Evolutionary conservation across 352 stramenopile species (phyloP), one percentile per base, ranked within the genome.

Genomic region (Pythium phragmiticola): DNA sequence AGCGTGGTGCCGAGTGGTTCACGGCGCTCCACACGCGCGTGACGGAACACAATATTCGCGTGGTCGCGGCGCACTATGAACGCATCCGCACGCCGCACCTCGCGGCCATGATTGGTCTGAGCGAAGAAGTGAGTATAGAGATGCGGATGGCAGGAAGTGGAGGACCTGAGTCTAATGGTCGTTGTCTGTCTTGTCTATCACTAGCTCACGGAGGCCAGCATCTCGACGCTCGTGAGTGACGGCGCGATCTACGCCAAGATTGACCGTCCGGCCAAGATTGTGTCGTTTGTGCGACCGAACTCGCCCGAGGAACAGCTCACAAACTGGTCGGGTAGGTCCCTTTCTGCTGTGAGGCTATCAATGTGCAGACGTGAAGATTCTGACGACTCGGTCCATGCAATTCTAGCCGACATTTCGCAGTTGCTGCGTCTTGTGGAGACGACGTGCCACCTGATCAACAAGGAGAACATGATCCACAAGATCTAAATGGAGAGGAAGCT

Each of bases 371-470:
- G 19, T 54, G 13, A 14, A 45, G 28, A 4, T 57, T 28, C 12
- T 33, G 4, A 17, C 19, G 39, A n/a, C 13, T 17, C 3, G 4
- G 6, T 46, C 16, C 16, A 4, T 46, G 16, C 16, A 12, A 19
- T 57, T 11, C 50, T 56, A 89, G 77, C 73, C 49, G 96, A 99
- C 79, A 98, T 99, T 66, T 96, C 93, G 23, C 87, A 98, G 72
- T 74, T 99, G 49, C 86, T 99, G 61, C 78, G 88, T 56, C 77
- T 99, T 39, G 94, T 99, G 37, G 97, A 99, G 77, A 97, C 92
- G 28, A 99, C 97, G 54, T 98, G 88, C 65, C 97, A 99, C 84
- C 81, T 99, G 64, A 98, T 99, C 80, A 97, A 99, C 80, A 99
- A 99, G 86, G 97, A 99, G 74, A 98, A 97, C 69, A 99, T 99